Evolutionary conservation across 176 grass and related monocot genomes (phyloP).

Genomic region (Juncus inflexus): DNA sequence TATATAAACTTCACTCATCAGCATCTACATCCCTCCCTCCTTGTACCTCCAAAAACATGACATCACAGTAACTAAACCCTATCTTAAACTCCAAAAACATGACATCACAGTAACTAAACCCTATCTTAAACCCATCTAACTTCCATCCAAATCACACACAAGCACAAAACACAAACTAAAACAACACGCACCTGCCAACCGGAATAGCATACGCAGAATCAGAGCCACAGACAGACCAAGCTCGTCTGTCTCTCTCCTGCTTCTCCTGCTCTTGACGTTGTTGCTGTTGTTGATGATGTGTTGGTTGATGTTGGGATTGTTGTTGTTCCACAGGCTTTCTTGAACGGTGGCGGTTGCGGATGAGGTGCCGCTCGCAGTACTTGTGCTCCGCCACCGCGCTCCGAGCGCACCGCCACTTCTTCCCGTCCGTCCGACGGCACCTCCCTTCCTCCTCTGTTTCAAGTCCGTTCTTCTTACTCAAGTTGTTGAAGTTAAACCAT

Average conservation of each 20-base stretch:
- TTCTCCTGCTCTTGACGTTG: no score
- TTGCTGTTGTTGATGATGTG: no score
- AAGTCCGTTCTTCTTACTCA: constrained; percentile 43
- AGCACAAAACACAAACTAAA: background rate
- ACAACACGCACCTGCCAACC: constrained; percentile 17
- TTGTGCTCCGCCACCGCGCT: constrained; percentile 85
- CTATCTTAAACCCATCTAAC: no score
- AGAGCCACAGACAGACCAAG: background rate
- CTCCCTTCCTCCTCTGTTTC: constrained; percentile 79
- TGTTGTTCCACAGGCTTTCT: constrained; percentile 99
- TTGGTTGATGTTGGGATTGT: background rate
- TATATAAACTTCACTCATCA: no score
- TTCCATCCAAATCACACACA: no score
- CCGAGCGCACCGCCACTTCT: constrained; percentile 97
- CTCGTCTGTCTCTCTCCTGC: no score
- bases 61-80: no score
- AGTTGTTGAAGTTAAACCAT: constrained; percentile 44
- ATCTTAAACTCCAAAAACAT: no score
- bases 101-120: no score
- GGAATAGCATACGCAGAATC: constrained; percentile 5
- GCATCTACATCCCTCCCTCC: no score
- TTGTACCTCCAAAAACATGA: no score
- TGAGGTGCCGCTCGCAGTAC: constrained; percentile 98
- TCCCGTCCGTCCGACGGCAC: constrained; percentile 94
- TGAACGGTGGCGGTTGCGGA: constrained; percentile 98